A percentile compares a stretch with the other conserved stretches of the same genome.
phyloP scores from a whole-genome alignment of 306 rosid genomes.

The Trifolium repens region DNA sequence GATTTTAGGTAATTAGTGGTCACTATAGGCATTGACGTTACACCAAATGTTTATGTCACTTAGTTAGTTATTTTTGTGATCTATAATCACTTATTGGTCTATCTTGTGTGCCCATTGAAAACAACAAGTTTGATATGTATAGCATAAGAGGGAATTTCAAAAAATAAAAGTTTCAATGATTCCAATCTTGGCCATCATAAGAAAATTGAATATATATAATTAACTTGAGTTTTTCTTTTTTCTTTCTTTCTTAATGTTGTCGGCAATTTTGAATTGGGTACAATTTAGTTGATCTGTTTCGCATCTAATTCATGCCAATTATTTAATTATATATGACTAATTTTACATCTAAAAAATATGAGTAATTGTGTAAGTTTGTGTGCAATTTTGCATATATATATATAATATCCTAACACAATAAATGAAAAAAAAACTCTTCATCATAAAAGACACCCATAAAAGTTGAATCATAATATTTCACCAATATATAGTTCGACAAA shows the following conservation, averaged over 20 bases:
- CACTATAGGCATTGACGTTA: neutral
- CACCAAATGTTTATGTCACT: constrained; percentile 18
- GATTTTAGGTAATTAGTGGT: neutral
- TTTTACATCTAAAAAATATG: no score
- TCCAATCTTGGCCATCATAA: neutral
- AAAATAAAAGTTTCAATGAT: neutral
- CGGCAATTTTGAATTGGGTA: constrained; percentile 36
- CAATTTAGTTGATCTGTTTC: neutral
- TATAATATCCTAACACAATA: no score
- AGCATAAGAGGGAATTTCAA: neutral
- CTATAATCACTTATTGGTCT: neutral
- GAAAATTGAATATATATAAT: neutral
- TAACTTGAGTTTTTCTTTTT: neutral
- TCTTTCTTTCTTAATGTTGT: constrained; percentile 1
- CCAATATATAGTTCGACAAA: no score
- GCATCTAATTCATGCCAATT: neutral
- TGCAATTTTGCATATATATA: no score
- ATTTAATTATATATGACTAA: no score
- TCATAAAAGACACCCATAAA: no score
- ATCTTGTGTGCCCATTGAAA: constrained; percentile 7
- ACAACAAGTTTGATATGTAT: neutral
- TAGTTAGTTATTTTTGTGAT: neutral
- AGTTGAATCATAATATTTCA: no score
- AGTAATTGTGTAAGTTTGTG: no score
- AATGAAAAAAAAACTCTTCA: no score